These are phyloP conservation scores for Brassica cretica DNA, from an alignment of 345 rosid species.

Conservation along the genomic window DNA sequence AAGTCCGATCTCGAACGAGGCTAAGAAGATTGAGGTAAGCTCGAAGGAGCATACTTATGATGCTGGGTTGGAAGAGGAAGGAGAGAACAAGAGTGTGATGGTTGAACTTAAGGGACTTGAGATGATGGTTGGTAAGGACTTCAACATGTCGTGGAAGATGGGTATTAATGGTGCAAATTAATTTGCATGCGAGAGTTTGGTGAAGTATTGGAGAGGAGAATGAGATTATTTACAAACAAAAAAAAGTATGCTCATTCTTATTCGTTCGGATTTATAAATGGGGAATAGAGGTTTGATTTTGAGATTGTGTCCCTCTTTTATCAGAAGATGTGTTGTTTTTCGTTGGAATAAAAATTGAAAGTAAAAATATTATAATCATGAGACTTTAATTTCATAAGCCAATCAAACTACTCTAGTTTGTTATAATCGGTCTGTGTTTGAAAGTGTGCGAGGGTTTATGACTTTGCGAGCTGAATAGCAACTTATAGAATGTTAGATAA, in stretches of 20 bases:
- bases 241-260: neutral
- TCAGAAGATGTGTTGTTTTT: neutral
- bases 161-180: constrained; percentile 25
- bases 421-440: too few species aligned
- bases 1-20: constrained; percentile 17
- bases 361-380: neutral
- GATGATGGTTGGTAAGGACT: constrained; percentile 69
- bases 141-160: constrained; percentile 70
- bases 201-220: constrained; percentile 31
- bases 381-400: neutral
- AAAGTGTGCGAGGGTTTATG: too few species aligned
- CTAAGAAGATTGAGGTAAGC: constrained; percentile 40
- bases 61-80: constrained; percentile 40
- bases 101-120: constrained; percentile 62
- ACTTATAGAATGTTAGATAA: too few species aligned
- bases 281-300: constrained; percentile 12
- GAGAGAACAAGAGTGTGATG: constrained; percentile 51
- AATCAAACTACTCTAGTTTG: too few species aligned
- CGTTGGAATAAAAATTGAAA: neutral
- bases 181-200: constrained; percentile 26
- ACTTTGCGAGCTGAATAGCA: too few species aligned
- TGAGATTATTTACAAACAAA: neutral
- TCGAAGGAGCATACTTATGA: constrained; percentile 48
- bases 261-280: constrained; percentile 7
- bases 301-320: neutral